Base-by-base conservation (phyloP, 768 basidiomycete species). In the Leccinum subtestaceum region DNA sequence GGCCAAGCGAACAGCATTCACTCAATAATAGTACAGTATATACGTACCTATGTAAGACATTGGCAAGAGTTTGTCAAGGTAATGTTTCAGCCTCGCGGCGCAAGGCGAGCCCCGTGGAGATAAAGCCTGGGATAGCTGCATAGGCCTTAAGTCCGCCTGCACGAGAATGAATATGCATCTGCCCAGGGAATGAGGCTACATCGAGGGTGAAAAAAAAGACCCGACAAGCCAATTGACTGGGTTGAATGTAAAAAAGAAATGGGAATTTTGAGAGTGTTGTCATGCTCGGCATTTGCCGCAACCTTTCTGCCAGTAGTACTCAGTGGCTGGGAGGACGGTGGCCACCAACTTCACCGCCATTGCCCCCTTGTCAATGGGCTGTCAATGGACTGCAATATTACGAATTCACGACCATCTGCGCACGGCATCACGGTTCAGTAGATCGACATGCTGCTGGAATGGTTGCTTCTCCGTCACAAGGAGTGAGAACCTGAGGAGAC, bases 131-230 rank as follows among this genome's bases (percentile, higher is more conserved):
- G 49, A 57, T 47, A 53, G 29, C 43, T 32, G 40, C 27, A 43
- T 47, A 53, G 40, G 40, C 21, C n/a, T 43, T 29, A 48, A 21
- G 27, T 51, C 19, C 17, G 21, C 49, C 12, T 25, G 36, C 36
- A 60, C 61, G 58, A 65, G 60, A 55, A 27, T 58, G 66, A 45
- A 58, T 10, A 2, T 60, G 52, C 13, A 52, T 74, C 58, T 73
- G 9, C 70, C 66, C 70, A 73, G 69, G 70, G 71, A 74, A 74
- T 71, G 71, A 74, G 73, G 66, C 73, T 49, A 34, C 62, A 55
- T 23, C 62, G 51, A 58, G 59, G 68, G 64, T 53, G 31, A 23
- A 27, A 40, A 40, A n/a, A 43, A 3, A 8, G 9, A 63, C 57
- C 59, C 63, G 56, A 55, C 55, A 51, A 65, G 73, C 70, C 65